Evolutionary conservation across 192 early-diverging fungal species (phyloP), one percentile per base, ranked within the genome.

Genomic region (Dispira parvispora): DNA sequence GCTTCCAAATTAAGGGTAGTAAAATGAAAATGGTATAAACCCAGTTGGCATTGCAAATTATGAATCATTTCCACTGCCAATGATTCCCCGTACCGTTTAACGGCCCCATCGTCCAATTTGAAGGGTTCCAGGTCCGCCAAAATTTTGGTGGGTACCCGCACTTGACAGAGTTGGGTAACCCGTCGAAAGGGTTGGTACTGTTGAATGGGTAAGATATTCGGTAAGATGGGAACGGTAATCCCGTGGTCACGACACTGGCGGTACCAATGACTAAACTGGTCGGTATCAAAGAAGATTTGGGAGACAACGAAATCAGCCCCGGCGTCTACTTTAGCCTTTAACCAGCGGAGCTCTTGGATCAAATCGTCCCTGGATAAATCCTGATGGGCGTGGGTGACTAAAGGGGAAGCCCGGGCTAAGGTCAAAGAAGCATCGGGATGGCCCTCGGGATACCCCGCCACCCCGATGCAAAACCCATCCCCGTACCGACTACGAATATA

Each of bases 301-400:
- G 96, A 93, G 52, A 99, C 85, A 44, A 96, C 81, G 64, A 92
- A 88, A 66, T 99, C 92, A 0, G 92, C 96, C 13, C 94, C 94
- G 9, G 91, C 88, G 46, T 91, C 82, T 9, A 91, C 79, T 74
- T 99, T 99, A 27, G 73, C 82, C 62, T 89, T 87, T 52, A 99
- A 79, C 66, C 82, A 78, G 46, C 65, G 49, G 43, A 98, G 72
- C 65, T 99, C 96, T 12, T 80, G 70, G 12, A 13, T 28, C 1
- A 20, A 46, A 49, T 25, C 26, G 42, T 2, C 53, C 16, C 13
- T n/a, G 27, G 12, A 32, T 26, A 44, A 45, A 27, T 46, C 42
- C 21, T 26, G 28, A 26, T 49, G 3, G 43, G 27, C 14, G 11
- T 43, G 57, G 38, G 57, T 43, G 32, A 6, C 6, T 5, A 60